These are phyloP conservation scores for Cercospora janseana DNA, from an alignment of 2,329 filamentous ascomycete species.

Conservation along the genomic window DNA sequence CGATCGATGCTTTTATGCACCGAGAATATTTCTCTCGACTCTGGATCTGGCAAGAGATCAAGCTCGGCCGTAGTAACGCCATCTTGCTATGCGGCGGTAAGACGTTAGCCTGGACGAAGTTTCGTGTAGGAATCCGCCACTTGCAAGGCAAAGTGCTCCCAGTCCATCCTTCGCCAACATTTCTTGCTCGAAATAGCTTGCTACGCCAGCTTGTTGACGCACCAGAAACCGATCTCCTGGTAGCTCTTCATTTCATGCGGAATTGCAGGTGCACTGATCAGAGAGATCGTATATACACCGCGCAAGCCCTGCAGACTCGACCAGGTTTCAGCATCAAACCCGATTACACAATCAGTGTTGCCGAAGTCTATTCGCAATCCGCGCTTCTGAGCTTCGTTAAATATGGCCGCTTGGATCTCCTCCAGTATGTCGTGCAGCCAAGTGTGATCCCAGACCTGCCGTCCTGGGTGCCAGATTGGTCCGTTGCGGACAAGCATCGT, in stretches of 20 bases:
- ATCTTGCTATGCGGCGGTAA: not conserved
- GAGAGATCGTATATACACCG: not conserved
- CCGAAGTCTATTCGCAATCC: not conserved
- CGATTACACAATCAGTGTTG: not conserved
- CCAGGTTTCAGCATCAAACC: not conserved
- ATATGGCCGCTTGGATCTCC: not conserved
- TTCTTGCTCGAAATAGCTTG: not conserved
- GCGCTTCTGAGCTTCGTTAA: not conserved
- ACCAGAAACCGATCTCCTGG: not conserved
- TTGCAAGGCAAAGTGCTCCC: not conserved
- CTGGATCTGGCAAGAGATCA: constrained; percentile 4
- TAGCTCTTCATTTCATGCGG: not conserved
- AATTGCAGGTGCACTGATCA: not conserved
- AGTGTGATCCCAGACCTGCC: not conserved
- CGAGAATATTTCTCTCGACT: too few species aligned
- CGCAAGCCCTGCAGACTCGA: not conserved
- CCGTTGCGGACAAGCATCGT: not conserved
- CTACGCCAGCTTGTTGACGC: not conserved
- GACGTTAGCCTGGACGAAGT: not conserved
- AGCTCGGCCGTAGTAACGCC: not conserved
- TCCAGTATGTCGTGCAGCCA: not conserved
- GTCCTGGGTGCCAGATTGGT: not conserved
- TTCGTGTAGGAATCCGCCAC: not conserved
- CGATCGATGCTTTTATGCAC: too few species aligned
- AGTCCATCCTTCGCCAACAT: not conserved